phyloP scores from a whole-genome alignment of 495 filamentous ascomycete genomes.

The Glonium stellatum region DNA sequence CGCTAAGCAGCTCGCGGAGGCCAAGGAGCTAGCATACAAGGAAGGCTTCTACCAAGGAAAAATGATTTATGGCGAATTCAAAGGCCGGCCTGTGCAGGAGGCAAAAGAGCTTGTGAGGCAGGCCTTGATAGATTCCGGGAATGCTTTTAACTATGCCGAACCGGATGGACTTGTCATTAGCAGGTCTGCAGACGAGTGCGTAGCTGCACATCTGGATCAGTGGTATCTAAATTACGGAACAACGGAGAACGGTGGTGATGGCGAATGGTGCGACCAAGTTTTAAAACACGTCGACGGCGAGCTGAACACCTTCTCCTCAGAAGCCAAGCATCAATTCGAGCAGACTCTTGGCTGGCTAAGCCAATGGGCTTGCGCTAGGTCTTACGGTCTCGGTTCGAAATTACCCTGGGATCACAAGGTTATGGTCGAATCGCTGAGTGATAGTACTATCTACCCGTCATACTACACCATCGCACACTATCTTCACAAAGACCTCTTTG shows the following conservation, averaged over 20 bases:
- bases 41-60: constrained; percentile 96
- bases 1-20: constrained; percentile 77
- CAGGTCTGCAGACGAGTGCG: constrained; percentile 81
- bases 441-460: constrained; percentile 72
- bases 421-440: neutral
- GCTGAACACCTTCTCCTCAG: constrained; percentile 69
- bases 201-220: constrained; percentile 88
- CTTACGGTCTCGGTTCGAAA: constrained; percentile 87
- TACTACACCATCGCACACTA: constrained; percentile 94
- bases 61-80: constrained; percentile 84
- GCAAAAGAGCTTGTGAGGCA: constrained; percentile 82
- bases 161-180: constrained; percentile 63
- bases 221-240: constrained; percentile 93
- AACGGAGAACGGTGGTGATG: constrained; percentile 53
- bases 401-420: constrained; percentile 75
- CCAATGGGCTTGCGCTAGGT: constrained; percentile 90
- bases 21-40: constrained; percentile 93
- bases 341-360: constrained; percentile 83
- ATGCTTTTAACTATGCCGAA: constrained; percentile 89
- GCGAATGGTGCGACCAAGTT: constrained; percentile 67
- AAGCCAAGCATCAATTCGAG: constrained; percentile 78
- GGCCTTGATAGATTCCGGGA: constrained; percentile 66
- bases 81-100: constrained; percentile 73
- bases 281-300: constrained; percentile 64
- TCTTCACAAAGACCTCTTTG: constrained; percentile 76